Conservation (phyloP, 2,329 filamentous ascomycete genomes). For the Penicillium sp. region DNA sequence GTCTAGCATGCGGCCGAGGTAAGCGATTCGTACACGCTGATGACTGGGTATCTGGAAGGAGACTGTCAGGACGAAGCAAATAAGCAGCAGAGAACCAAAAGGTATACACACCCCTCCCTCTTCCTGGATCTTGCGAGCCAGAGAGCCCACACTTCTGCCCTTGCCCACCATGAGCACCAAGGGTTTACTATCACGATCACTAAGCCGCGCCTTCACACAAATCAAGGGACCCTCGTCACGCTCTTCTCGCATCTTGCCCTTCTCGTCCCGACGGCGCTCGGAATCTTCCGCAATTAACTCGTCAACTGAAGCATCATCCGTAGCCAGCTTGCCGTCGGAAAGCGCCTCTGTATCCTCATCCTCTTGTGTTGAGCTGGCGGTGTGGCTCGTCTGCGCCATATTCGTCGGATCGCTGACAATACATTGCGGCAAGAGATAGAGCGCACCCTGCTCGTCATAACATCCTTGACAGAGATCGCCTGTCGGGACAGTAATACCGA, state of each 20-base stretch:
- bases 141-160: slow-evolving; percentile 58
- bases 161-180: slow-evolving; percentile 55
- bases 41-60: slow-evolving; percentile 50
- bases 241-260: slow-evolving; percentile 55
- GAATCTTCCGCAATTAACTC: slow-evolving; percentile 35
- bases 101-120: slow-evolving; percentile 62
- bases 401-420: slow-evolving; percentile 65
- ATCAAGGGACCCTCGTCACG: slow-evolving; percentile 56
- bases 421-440: slow-evolving; percentile 64
- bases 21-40: slow-evolving; percentile 65
- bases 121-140: slow-evolving; percentile 60
- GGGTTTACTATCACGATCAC: slow-evolving; percentile 57
- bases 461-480: slow-evolving; percentile 66
- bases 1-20: slow-evolving; percentile 73
- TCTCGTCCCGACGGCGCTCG: slow-evolving; percentile 50
- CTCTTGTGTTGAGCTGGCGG: slow-evolving; percentile 19
- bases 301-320: slow-evolving; percentile 39
- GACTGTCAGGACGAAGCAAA: slow-evolving; percentile 3
- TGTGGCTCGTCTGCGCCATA: slow-evolving; percentile 29
- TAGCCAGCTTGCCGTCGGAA: slow-evolving; percentile 31
- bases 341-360: slow-evolving; percentile 23
- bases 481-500: slow-evolving; percentile 67
- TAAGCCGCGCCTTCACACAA: slow-evolving; percentile 58
- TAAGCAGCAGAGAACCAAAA: neutral
- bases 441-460: slow-evolving; percentile 65